Evolutionary conservation across 108 stramenopile species (phyloP).

Genomic region (Nitzschia palea): DNA sequence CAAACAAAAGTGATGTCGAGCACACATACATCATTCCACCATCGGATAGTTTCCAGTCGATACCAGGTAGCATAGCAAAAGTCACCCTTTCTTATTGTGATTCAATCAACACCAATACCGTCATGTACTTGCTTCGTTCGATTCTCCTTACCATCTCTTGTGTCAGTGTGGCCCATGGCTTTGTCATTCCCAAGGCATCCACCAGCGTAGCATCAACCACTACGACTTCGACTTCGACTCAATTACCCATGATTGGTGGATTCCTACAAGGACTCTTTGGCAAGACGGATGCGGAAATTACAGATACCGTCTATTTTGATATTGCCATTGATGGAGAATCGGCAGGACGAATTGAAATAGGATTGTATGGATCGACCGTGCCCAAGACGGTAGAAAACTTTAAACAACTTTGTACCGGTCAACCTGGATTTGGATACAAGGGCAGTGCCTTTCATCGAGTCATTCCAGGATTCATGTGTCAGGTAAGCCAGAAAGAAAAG

Average conservation of each 20-base stretch:
- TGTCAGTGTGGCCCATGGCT: no score
- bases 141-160: no score
- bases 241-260: slow-evolving; percentile 35
- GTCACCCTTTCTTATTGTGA: no score
- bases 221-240: slow-evolving; percentile 2
- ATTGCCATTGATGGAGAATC: slow-evolving; percentile 71
- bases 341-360: slow-evolving; percentile 85
- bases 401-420: slow-evolving; percentile 82
- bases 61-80: no score
- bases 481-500: slow-evolving; percentile 7
- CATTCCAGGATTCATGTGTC: slow-evolving; percentile 83
- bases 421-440: slow-evolving; percentile 89
- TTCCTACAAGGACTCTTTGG: slow-evolving; percentile 44
- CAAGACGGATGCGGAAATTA: slow-evolving; percentile 73
- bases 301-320: slow-evolving; percentile 92
- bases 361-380: slow-evolving; percentile 80
- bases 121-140: no score
- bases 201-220: no score
- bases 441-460: slow-evolving; percentile 87
- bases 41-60: no score
- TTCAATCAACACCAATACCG: no score
- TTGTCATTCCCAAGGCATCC: no score
- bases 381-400: slow-evolving; percentile 94
- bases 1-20: no score
- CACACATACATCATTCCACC: no score